A percentile compares a stretch with the other conserved stretches of the same genome.
Conservation (phyloP, 1,284 basidiomycete species). For the Trametes pubescens region DNA sequence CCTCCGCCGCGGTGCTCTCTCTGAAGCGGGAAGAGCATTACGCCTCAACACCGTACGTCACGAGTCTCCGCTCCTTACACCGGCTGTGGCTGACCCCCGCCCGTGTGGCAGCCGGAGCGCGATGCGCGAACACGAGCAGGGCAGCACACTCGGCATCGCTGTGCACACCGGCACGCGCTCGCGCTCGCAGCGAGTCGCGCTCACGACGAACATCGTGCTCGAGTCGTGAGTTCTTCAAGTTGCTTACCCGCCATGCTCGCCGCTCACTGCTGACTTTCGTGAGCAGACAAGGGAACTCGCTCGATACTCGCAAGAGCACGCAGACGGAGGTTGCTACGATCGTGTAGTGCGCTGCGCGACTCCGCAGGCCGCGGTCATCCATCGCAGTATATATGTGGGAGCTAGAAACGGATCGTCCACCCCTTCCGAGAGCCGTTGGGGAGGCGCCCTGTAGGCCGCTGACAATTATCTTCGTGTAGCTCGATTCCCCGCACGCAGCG, state of each 20-base stretch:
- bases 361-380: conserved; percentile 23
- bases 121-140: neutral
- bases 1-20: conserved; percentile 27
- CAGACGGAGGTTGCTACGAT: conserved; percentile 1
- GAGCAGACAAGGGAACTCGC: conserved; percentile 1
- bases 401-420: neutral
- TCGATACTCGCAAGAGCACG: conserved; percentile 3
- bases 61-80: neutral
- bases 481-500: too few relatives aligned
- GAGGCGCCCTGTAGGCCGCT: too few relatives aligned
- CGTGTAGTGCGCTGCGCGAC: neutral
- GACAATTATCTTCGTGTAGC: neutral
- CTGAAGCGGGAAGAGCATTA: conserved; percentile 15
- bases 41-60: conserved; percentile 1
- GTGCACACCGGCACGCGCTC: conserved; percentile 4
- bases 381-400: conserved; percentile 14
- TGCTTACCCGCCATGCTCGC: too few relatives aligned
- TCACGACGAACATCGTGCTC: conserved; percentile 29
- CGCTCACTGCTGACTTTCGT: neutral
- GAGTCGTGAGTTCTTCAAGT: conserved; percentile 22
- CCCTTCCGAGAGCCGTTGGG: too few relatives aligned
- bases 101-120: neutral
- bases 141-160: neutral
- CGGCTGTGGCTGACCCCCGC: neutral
- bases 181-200: conserved; percentile 17